phyloP scores from a whole-genome alignment of 805 yeast species.

The Kuraishia piskuri region DNA sequence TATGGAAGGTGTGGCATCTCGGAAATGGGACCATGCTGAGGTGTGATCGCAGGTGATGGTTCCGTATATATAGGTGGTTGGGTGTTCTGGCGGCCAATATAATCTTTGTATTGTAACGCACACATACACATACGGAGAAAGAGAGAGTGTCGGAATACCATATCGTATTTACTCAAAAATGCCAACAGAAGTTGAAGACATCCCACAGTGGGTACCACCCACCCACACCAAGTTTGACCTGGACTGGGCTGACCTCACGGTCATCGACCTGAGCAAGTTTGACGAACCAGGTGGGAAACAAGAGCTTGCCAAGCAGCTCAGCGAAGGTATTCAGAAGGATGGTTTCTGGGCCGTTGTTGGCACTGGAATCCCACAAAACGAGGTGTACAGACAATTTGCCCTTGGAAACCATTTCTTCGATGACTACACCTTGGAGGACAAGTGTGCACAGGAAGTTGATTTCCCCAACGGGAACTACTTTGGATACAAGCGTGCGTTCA shows the following conservation, averaged over 20 bases:
- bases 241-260: slow-evolving; percentile 24
- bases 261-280: slow-evolving; percentile 20
- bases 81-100: too few relatives aligned
- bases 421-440: slow-evolving; percentile 20
- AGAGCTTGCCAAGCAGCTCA: slow-evolving; percentile 20
- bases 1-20: not conserved
- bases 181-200: not conserved
- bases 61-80: not conserved
- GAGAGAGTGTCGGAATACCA: too few relatives aligned
- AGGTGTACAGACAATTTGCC: slow-evolving; percentile 19
- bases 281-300: slow-evolving; percentile 20
- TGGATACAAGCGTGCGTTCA: slow-evolving; percentile 24
- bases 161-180: too few relatives aligned
- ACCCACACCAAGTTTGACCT: slow-evolving; percentile 17
- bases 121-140: too few relatives aligned
- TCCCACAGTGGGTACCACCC: slow-evolving; percentile 17
- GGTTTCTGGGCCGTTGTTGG: slow-evolving; percentile 25
- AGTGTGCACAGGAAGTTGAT: slow-evolving; percentile 17
- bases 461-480: slow-evolving; percentile 23
- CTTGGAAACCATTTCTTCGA: slow-evolving; percentile 21
- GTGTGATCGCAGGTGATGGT: not conserved
- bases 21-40: not conserved
- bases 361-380: slow-evolving; percentile 18
- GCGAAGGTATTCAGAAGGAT: slow-evolving; percentile 20
- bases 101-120: too few relatives aligned